Percentiles rank a stretch among this genome's conserved stretches.
These are phyloP conservation scores for Fusarium compactum DNA, from an alignment of 2,329 filamentous ascomycete genomes.

Conservation along the genomic window DNA sequence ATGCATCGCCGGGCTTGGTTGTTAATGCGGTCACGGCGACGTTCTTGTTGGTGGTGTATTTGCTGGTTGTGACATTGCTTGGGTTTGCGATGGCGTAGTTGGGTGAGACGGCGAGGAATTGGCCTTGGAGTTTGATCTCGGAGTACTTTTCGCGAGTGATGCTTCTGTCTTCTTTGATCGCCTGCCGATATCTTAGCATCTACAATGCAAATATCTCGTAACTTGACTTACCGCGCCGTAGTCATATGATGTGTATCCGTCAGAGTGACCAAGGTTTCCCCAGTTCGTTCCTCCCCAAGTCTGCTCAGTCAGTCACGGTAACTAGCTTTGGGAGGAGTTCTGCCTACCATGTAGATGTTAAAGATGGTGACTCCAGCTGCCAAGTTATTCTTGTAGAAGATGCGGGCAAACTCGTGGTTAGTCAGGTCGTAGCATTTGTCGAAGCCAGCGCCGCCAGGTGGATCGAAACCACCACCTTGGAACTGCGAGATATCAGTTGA, in stretches of 20 bases:
- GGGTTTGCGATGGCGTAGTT: conserved; percentile 73
- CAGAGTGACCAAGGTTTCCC: conserved; percentile 80
- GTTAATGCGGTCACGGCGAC: conserved; percentile 73
- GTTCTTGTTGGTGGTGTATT: conserved; percentile 63
- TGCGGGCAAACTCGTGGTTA: conserved; percentile 79
- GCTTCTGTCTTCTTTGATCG: conserved; percentile 76
- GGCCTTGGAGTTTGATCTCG: conserved; percentile 80
- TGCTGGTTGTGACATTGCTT: conserved; percentile 61
- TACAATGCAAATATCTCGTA: rapidly evolving
- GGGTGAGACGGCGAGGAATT: conserved; percentile 79
- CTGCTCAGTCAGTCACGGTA: conserved; percentile 48
- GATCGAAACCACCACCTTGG: conserved; percentile 78
- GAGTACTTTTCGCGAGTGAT: conserved; percentile 81
- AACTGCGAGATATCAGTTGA: conserved; percentile 57
- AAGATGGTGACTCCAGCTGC: conserved; percentile 75
- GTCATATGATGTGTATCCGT: conserved; percentile 71
- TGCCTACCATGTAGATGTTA: conserved; percentile 78
- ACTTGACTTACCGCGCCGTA: conserved; percentile 58
- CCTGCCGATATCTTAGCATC: too few species aligned
- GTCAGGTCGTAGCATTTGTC: conserved; percentile 74
- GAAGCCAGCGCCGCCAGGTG: conserved; percentile 79
- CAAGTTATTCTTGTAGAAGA: conserved; percentile 83
- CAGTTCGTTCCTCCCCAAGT: conserved; percentile 85
- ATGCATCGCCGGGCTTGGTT: conserved; percentile 63
- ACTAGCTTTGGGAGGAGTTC: rapidly evolving